Conservation (phyloP, 495 filamentous ascomycete species). For the Trichoderma asperelloides region DNA sequence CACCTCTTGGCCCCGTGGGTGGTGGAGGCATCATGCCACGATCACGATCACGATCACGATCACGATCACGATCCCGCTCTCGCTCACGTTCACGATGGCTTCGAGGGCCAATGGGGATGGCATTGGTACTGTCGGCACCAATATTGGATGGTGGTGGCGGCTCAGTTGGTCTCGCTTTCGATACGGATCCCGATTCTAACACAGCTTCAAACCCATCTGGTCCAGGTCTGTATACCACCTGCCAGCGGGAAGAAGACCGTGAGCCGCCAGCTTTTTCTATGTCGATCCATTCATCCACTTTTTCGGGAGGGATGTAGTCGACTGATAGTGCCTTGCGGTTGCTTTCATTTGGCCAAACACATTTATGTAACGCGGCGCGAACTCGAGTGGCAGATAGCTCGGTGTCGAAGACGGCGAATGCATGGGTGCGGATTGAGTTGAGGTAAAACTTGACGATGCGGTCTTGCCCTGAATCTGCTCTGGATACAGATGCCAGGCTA, state of each 20-base stretch:
- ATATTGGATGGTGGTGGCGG: neutral
- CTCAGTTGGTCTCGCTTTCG: neutral
- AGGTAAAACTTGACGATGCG: constrained; percentile 63
- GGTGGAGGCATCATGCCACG: constrained; percentile 12
- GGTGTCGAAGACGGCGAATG: constrained; percentile 62
- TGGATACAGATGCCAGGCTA: constrained; percentile 53
- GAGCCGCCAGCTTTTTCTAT: constrained; percentile 46
- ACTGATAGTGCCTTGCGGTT: constrained; percentile 78
- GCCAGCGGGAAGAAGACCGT: constrained; percentile 42
- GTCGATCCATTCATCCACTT: constrained; percentile 64
- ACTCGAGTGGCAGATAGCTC: constrained; percentile 68
- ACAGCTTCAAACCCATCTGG: constrained; percentile 47
- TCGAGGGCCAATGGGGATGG: constrained; percentile 34
- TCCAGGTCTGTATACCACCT: constrained; percentile 43
- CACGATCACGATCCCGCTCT: constrained; percentile 18
- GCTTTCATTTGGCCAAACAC: constrained; percentile 79
- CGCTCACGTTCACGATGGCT: constrained; percentile 26
- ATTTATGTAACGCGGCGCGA: constrained; percentile 64
- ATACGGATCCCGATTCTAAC: constrained; percentile 21
- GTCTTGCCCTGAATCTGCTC: constrained; percentile 36
- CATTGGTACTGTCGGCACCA: neutral
- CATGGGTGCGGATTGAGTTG: constrained; percentile 80
- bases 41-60: constrained; percentile 12
- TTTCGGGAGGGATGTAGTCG: constrained; percentile 79
- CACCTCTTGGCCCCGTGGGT: constrained; percentile 31